Evolutionary conservation across 805 yeast genomes (phyloP), one percentile per base, ranked within the genome.

Genomic region (Metschnikowia dekortorum): DNA sequence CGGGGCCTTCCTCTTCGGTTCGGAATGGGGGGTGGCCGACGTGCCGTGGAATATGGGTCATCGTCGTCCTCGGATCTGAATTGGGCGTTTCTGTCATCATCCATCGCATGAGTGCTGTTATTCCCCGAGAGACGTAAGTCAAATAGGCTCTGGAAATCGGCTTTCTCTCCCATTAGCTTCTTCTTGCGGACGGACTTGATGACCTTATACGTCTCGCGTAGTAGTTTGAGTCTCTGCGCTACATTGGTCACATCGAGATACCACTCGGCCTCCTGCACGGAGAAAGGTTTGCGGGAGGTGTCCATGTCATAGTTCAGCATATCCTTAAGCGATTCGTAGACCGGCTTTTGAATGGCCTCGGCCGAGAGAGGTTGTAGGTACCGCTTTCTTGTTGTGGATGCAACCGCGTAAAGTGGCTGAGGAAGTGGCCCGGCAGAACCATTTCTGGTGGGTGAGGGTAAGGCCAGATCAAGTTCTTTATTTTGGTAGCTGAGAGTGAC

Each of bases 171-270:
- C 56, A 56, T 47, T 46, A 51, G 42, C 33, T 55, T 53, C 34
- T 55, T 53, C 34, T 56, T 57, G 48, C 59, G 57, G 39, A 56
- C 61, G 29, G 51, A 47, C 49, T 57, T 59, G 36, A 57, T 47
- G 48, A 57, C 59, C 36, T 54, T 56, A 50, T 44, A 56, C 11
- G 59, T 54, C 40, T 57, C 61, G 16, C 61, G 53, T 22, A 57
- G 53, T 11, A 57, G 46, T 39, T 52, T 51, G 39, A 57, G 58
- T 35, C 59, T 46, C 50, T 57, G 61, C 9, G 48, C 61, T 28
- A 56, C 59, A 36, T 57, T 57, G 10, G 48, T 46, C 30, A 56
- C 36, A 46, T 57, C 59, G 18, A 46, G 41, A 41, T 56, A 52
- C 61, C 61, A 57, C 26, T 49, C 39, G 4, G 46, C 26, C 38